Conservation (phyloP, 345 rosid species). For the Salix brachista region DNA sequence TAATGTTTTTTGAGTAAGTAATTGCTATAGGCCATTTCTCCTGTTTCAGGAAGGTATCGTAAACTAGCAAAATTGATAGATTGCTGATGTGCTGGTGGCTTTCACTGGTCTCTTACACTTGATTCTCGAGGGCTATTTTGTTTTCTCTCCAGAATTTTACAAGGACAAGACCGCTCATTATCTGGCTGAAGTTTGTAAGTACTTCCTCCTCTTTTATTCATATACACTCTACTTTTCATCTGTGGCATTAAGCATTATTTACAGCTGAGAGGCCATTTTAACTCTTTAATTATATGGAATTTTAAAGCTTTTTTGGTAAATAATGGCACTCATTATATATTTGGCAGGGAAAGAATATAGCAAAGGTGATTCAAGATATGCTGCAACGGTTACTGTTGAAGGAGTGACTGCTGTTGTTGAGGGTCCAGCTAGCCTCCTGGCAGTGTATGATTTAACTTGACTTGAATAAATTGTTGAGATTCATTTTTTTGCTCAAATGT, state of each 20-base stretch:
- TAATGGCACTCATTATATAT: not conserved
- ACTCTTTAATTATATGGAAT: not conserved
- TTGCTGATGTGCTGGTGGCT: conserved; percentile 94
- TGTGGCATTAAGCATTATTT: not conserved
- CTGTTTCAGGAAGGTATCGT: conserved; percentile 35
- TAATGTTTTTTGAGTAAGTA: not conserved
- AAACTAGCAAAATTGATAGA: conserved; percentile 49
- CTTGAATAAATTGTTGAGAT: not conserved
- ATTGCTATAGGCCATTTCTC: not conserved
- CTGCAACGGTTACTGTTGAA: conserved; percentile 62
- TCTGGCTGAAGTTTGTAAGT: conserved; percentile 95
- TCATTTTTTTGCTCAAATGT: not conserved
- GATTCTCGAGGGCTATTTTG: conserved; percentile 85
- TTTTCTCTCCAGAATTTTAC: conserved; percentile 80
- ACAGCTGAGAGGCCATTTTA: not conserved
- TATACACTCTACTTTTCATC: not conserved
- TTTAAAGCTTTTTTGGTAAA: not conserved
- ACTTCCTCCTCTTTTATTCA: not conserved
- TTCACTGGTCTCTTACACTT: conserved; percentile 89
- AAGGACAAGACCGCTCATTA: conserved; percentile 64
- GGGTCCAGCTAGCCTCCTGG: conserved; percentile 80
- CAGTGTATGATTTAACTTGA: conserved; percentile 50
- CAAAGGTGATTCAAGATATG: conserved; percentile 97
- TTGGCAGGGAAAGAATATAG: conserved; percentile 91
- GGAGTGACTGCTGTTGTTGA: conserved; percentile 80